Percentiles rank a stretch among this genome's conserved stretches.
phyloP scores from a whole-genome alignment of 1,284 basidiomycete species.

The Pseudozyma sp. region DNA sequence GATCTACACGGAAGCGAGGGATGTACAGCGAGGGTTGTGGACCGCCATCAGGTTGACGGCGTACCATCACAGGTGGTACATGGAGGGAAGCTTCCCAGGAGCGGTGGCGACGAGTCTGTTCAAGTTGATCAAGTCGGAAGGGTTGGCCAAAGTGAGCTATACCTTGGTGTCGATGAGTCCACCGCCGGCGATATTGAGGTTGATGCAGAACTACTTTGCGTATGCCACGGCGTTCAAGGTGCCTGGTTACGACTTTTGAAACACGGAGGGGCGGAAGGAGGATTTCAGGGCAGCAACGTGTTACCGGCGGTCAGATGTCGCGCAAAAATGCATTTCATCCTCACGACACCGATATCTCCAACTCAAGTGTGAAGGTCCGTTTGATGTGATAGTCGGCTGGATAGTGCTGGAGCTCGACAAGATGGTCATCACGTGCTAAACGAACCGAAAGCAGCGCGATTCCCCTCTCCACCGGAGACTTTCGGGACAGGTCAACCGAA shows the following conservation, averaged over 20 bases:
- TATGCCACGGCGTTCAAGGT: conserved; percentile 50
- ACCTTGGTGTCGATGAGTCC: conserved; percentile 86
- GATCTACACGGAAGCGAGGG: conserved; percentile 92
- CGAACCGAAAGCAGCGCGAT: no score
- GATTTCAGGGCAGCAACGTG: no score
- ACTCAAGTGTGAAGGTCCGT: no score
- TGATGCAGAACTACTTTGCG: conserved; percentile 57
- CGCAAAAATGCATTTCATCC: no score
- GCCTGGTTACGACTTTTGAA: conserved; percentile 44
- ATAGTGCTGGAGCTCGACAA: no score
- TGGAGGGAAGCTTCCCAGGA: conserved; percentile 79
- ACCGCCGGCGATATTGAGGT: conserved; percentile 50
- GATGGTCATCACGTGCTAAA: no score
- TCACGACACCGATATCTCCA: no score
- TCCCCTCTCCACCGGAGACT: no score
- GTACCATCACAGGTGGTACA: conserved; percentile 79
- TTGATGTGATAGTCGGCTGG: no score
- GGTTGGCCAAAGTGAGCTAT: conserved; percentile 92
- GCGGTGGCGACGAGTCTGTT: conserved; percentile 88
- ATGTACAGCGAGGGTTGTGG: conserved; percentile 88
- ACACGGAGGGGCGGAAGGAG: not conserved
- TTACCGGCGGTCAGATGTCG: no score
- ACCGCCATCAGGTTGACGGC: conserved; percentile 91
- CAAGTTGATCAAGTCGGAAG: conserved; percentile 92
- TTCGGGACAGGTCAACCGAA: no score